phyloP scores from a whole-genome alignment of 495 filamentous ascomycete genomes.

The Parathielavia hyrcaniae region DNA sequence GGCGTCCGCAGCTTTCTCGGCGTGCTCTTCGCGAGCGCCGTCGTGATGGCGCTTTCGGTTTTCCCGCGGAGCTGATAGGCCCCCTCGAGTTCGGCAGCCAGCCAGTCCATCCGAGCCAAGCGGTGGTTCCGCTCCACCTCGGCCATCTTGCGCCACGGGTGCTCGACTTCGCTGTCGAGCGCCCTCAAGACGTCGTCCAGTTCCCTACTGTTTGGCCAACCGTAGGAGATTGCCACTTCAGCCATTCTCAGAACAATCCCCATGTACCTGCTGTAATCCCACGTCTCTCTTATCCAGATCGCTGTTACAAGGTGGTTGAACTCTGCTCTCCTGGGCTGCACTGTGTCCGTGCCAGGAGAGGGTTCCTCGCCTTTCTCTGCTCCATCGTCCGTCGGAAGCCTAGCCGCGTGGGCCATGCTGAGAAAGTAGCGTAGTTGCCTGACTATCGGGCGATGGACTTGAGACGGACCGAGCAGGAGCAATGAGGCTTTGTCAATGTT shows the following conservation, averaged over 20 bases:
- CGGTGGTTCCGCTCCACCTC: conserved; percentile 1
- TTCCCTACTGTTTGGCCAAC: background rate
- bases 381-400: background rate
- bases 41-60: background rate
- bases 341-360: background rate
- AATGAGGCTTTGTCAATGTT: conserved; percentile 22
- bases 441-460: background rate
- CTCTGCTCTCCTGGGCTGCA: background rate
- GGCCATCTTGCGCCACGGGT: background rate
- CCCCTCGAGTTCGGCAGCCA: background rate
- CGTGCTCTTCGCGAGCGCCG: background rate
- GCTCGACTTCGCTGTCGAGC: background rate
- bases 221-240: background rate
- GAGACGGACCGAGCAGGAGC: conserved; percentile 15
- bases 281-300: conserved; percentile 19
- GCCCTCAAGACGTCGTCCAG: conserved; percentile 1
- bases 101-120: conserved; percentile 10
- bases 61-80: background rate
- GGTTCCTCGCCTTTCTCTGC: background rate
- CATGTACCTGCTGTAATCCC: conserved; percentile 3
- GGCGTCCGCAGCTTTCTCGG: conserved; percentile 2
- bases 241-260: background rate
- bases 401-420: conserved; percentile 7
- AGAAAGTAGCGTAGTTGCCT: conserved; percentile 17
- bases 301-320: conserved; percentile 15